Evolutionary conservation across 2,329 filamentous ascomycete genomes (phyloP).

Genomic region (Penicillium rolfsii): DNA sequence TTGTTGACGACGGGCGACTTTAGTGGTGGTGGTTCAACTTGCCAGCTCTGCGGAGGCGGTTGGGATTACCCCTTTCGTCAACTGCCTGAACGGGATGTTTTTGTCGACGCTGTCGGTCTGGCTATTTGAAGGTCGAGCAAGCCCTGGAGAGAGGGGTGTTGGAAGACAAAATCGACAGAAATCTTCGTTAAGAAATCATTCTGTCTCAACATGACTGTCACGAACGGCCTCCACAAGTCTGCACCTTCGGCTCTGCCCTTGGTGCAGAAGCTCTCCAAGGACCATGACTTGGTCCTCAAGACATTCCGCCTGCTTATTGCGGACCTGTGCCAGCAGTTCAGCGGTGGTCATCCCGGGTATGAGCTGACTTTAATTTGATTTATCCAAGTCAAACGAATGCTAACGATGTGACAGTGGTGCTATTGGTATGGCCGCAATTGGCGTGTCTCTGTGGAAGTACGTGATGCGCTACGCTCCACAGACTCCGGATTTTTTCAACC

Average conservation of each 20-base stretch:
- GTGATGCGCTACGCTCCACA: conserved; percentile 58
- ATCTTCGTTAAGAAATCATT: not conserved
- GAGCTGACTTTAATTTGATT: not conserved
- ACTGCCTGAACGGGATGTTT: conserved; percentile 9
- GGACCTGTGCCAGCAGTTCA: conserved; percentile 71
- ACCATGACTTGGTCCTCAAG: conserved; percentile 58
- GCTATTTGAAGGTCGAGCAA: conserved; percentile 5
- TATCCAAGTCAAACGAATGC: not conserved
- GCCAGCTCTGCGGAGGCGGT: conserved; percentile 4
- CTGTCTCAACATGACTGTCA: conserved; percentile 26
- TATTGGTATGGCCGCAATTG: conserved; percentile 62
- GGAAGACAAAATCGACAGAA: not conserved
- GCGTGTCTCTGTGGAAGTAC: conserved; percentile 65
- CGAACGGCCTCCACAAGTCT: conserved; percentile 11
- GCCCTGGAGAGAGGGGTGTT: not conserved
- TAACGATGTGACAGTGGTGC: not conserved
- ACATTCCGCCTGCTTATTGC: conserved; percentile 67
- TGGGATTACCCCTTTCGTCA: conserved; percentile 11
- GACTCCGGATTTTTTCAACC: conserved; percentile 46
- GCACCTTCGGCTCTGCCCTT: conserved; percentile 25
- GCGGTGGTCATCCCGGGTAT: conserved; percentile 69
- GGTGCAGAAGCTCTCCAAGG: conserved; percentile 28
- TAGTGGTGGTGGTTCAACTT: conserved; percentile 12
- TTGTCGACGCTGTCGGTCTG: conserved; percentile 4
- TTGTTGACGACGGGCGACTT: not conserved